Evolutionary conservation across 305 asterid genomes (phyloP).

Genomic region (Fraxinus baroniana): DNA sequence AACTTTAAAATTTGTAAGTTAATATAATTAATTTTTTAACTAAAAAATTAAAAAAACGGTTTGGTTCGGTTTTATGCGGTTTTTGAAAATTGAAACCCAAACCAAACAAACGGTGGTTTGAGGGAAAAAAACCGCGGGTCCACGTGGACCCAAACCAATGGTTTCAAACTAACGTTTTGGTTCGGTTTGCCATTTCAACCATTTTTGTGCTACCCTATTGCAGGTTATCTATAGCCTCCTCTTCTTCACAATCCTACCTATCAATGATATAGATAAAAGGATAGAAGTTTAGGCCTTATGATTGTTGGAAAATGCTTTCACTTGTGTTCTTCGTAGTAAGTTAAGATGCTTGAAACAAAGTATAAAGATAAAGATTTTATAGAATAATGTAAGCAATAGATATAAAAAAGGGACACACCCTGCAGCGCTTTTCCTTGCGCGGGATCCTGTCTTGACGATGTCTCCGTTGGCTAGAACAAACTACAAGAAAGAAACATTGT

Average conservation of each 20-base stretch:
- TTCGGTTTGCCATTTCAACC: too few relatives aligned
- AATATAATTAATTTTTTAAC: too few relatives aligned
- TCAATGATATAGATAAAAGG: neutral
- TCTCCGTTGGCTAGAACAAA: constrained; percentile 90
- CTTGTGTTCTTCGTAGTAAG: neutral
- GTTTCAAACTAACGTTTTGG: too few relatives aligned
- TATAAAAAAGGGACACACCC: constrained; percentile 52
- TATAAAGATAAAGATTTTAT: neutral
- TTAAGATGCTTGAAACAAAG: neutral
- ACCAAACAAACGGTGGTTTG: too few relatives aligned
- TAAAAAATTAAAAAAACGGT: too few relatives aligned
- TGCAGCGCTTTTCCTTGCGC: constrained; percentile 98
- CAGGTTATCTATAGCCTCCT: neutral
- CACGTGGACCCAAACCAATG: too few relatives aligned
- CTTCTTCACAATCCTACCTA: neutral
- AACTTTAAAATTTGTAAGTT: too few relatives aligned
- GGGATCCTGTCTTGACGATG: constrained; percentile 88
- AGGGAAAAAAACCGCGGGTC: too few relatives aligned
- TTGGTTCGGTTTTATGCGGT: too few relatives aligned
- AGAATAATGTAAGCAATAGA: neutral
- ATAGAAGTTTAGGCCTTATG: neutral
- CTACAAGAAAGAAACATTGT: constrained; percentile 42
- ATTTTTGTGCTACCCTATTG: too few relatives aligned
- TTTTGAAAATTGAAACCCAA: too few relatives aligned
- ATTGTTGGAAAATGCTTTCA: neutral